Conservation (phyloP, 345 rosid species). For the Citropsis articulata region DNA sequence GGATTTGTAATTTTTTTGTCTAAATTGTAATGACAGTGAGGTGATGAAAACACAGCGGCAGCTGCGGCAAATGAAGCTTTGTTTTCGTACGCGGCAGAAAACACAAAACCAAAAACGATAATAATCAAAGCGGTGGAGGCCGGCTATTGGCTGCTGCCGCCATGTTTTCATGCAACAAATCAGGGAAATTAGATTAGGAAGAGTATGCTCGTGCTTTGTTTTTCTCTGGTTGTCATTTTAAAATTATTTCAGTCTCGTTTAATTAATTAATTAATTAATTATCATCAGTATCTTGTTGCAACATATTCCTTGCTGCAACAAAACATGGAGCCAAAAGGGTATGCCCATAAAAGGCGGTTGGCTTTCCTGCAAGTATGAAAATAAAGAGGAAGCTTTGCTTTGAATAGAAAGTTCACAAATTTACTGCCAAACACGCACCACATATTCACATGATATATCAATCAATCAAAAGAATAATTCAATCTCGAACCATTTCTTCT, state of each 20-base stretch:
- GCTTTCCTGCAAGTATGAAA: constrained; percentile 55
- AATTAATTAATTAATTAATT: not conserved
- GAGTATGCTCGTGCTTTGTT: too few relatives aligned
- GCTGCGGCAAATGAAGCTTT: not conserved
- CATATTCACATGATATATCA: constrained; percentile 6
- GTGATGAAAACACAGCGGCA: too few relatives aligned
- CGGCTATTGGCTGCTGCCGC: constrained; percentile 27
- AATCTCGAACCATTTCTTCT: constrained; percentile 4
- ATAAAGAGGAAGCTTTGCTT: constrained; percentile 51
- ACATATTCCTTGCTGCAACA: constrained; percentile 14
- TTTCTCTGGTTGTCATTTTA: too few relatives aligned
- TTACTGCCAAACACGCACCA: constrained; percentile 18
- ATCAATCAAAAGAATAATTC: not conserved
- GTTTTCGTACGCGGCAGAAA: too few relatives aligned
- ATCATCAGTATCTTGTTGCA: too few relatives aligned
- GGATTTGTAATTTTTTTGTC: not conserved
- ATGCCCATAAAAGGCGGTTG: constrained; percentile 30
- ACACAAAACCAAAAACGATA: not conserved
- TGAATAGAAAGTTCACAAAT: constrained; percentile 45
- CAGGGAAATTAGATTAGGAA: constrained; percentile 7
- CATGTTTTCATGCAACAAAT: constrained; percentile 69
- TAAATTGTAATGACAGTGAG: too few relatives aligned
- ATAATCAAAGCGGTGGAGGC: constrained; percentile 18
- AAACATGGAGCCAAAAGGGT: constrained; percentile 1
- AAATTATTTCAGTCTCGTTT: not conserved